phyloP scores from a whole-genome alignment of 2,329 filamentous ascomycete species.

The Colletotrichum kahawae region DNA sequence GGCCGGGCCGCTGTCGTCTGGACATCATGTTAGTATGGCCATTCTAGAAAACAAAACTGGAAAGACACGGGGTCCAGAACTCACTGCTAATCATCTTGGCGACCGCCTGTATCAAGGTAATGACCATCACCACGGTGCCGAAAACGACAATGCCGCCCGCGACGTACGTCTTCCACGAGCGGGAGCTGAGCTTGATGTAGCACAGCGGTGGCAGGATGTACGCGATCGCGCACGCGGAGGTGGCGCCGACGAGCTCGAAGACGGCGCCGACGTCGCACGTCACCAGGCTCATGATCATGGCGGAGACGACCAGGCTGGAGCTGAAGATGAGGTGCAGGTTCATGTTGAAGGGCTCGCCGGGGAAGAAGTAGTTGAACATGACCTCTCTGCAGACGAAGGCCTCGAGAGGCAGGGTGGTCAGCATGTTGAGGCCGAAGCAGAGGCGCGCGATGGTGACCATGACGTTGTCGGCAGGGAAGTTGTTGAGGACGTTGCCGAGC shows the following conservation, averaged over 20 bases:
- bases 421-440: constrained; percentile 98
- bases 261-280: constrained; percentile 95
- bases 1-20: constrained; percentile 11
- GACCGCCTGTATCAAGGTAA: constrained; percentile 76
- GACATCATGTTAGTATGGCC: neutral
- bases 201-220: constrained; percentile 96
- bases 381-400: constrained; percentile 98
- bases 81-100: constrained; percentile 66
- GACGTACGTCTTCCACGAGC: constrained; percentile 75
- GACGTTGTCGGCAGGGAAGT: constrained; percentile 88
- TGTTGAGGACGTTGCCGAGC: constrained; percentile 95
- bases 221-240: constrained; percentile 89
- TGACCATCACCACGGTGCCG: constrained; percentile 79
- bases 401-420: constrained; percentile 94
- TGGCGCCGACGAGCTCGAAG: constrained; percentile 95
- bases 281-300: constrained; percentile 78
- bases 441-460: constrained; percentile 95
- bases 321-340: constrained; percentile 87
- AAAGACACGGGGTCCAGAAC: constrained; percentile 20
- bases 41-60: neutral
- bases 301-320: constrained; percentile 78
- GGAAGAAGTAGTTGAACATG: constrained; percentile 84
- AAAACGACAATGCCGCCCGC: constrained; percentile 78
- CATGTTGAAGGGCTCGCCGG: constrained; percentile 76
- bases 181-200: constrained; percentile 88